Evolutionary conservation across 495 filamentous ascomycete genomes (phyloP).

Genomic region (Aspergillus bertholletiae): DNA sequence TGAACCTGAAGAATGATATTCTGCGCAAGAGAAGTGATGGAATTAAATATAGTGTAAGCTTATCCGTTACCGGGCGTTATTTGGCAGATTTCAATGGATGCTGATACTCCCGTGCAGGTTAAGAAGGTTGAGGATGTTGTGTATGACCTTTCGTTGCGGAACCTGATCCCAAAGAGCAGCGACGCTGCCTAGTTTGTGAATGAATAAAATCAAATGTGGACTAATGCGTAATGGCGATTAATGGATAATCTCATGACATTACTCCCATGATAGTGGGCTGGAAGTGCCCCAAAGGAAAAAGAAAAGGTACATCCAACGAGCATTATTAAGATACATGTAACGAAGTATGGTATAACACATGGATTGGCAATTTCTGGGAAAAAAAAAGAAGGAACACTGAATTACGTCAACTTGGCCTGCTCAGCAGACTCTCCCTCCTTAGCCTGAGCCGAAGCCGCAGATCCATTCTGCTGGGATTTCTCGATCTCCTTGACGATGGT

Average conservation of each 20-base stretch:
- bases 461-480: slow-evolving; percentile 38
- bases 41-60: slow-evolving; percentile 84
- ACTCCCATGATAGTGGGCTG: background rate
- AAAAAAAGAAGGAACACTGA: background rate
- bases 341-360: slow-evolving; percentile 13
- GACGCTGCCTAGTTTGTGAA: slow-evolving; percentile 15
- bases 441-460: slow-evolving; percentile 26
- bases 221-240: background rate
- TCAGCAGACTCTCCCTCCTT: slow-evolving; percentile 10
- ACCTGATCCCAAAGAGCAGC: slow-evolving; percentile 59
- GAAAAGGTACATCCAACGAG: background rate
- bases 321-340: slow-evolving; percentile 5
- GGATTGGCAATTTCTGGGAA: no score
- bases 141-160: slow-evolving; percentile 86
- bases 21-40: slow-evolving; percentile 84
- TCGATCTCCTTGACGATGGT: slow-evolving; percentile 72
- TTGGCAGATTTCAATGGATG: background rate
- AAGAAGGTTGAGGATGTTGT: slow-evolving; percentile 99
- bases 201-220: no score
- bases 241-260: background rate
- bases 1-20: slow-evolving; percentile 95
- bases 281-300: no score
- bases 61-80: background rate
- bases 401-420: slow-evolving; percentile 15
- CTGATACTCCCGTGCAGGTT: slow-evolving; percentile 40